These are phyloP conservation scores for Epichloe typhina DNA, from an alignment of 2,329 filamentous ascomycete genomes.

Conservation along the genomic window DNA sequence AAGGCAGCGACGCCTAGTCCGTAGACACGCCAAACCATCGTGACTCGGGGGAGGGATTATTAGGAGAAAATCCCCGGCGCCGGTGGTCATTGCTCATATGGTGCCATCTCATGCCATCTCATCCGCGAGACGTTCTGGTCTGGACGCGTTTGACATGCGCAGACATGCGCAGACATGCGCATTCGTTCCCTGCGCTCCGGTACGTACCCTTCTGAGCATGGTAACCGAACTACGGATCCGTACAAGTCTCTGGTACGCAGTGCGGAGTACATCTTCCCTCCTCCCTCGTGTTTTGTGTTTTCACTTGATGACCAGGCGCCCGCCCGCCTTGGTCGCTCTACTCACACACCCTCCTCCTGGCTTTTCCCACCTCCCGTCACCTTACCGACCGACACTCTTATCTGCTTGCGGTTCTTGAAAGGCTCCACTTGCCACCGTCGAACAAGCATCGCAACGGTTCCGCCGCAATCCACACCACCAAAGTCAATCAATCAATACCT, in stretches of 20 bases:
- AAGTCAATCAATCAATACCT: conserved; percentile 6
- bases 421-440: conserved; percentile 13
- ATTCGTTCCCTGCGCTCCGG: not conserved
- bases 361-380: conserved; percentile 11
- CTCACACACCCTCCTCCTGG: conserved; percentile 8
- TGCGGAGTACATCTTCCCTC: conserved; percentile 1
- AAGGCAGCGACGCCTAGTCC: too few relatives aligned
- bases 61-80: not conserved
- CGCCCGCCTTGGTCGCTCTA: conserved; percentile 9
- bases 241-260: not conserved
- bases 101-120: not conserved
- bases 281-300: conserved; percentile 8
- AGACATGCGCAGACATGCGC: not conserved
- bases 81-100: not conserved
- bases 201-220: not conserved
- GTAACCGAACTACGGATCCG: not conserved
- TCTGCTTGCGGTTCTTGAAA: conserved; percentile 14
- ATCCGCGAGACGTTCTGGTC: not conserved
- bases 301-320: conserved; percentile 3
- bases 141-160: not conserved
- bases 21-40: not conserved
- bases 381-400: conserved; percentile 10
- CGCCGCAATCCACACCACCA: conserved; percentile 9
- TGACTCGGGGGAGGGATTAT: not conserved
- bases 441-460: conserved; percentile 13